Base-by-base conservation (phyloP, 345 rosid species). In the Carallia pectinifolia region DNA sequence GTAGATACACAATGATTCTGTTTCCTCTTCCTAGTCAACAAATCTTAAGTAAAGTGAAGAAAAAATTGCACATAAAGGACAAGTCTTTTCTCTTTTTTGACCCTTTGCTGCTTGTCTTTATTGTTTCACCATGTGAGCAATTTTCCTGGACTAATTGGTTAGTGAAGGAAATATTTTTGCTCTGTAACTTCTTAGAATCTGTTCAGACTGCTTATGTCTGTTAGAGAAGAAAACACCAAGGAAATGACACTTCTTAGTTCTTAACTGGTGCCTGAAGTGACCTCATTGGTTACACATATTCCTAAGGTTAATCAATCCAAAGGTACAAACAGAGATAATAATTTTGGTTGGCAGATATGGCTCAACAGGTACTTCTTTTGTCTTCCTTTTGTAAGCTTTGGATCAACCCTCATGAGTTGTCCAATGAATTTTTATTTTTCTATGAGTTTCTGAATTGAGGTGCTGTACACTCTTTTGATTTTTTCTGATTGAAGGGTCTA, bases 351-450 rank as follows among this genome's bases (percentile, higher is more conserved):
- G 68, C 19, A 64, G 53, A 54, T 18, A 75, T 81, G 84, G 62
- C 81, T 74, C 79, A 61, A 69, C 84, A 77, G 84, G 84, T 77
- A 67, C 17, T 59, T 50, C 6, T 17, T 61, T 61, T 78, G 77
- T 44, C 50, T 15, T 44, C 17, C 50, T 44, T 3, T 44, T 13
- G 4, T 44, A 44, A 44, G 50, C 50, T 44, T 44, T 44, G 50
- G 19, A 66, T 53, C n/a, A 37, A 34, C 38, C 27, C 47, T 67
- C 72, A 17, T 55, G 68, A 58, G 13, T 30, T 74, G 68, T 62
- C 50, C 50, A 44, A 15, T 44, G 4, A 16, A 44, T 44, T 44
- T 44, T 44, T 12, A 44, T 10, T 30, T 59, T 65, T 54, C 70
- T 63, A 61, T 64, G 54, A 48, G 27, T 33, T 75, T 64, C 65